Percentiles rank a stretch among this genome's conserved stretches.
Evolutionary conservation across 2,329 filamentous ascomycete genomes (phyloP).

Genomic region (Dothiorella sarmentorum): DNA sequence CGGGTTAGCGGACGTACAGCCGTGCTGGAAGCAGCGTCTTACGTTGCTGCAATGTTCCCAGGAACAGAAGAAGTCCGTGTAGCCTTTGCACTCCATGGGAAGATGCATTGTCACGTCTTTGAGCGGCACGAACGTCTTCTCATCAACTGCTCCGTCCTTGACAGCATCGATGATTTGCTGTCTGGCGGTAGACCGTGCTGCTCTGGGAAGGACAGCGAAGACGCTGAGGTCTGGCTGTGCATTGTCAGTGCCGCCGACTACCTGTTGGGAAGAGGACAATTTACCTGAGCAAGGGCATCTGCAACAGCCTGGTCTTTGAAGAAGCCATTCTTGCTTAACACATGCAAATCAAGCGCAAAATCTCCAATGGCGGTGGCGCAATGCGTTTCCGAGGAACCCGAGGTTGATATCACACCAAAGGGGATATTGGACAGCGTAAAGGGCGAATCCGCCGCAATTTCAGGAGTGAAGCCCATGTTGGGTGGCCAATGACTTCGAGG

Average conservation of each 20-base stretch:
- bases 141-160: slow-evolving; percentile 24
- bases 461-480: slow-evolving; percentile 3
- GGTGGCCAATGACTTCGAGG: background rate
- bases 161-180: slow-evolving; percentile 33
- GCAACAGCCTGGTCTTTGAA: background rate
- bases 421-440: slow-evolving; percentile 20
- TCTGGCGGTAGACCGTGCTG: slow-evolving; percentile 40
- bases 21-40: slow-evolving; percentile 22
- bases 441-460: slow-evolving; percentile 1
- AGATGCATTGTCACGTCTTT: slow-evolving; percentile 49
- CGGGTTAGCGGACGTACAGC: background rate
- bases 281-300: background rate
- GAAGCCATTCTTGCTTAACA: background rate
- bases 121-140: slow-evolving; percentile 30
- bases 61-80: slow-evolving; percentile 57
- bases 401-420: slow-evolving; percentile 19
- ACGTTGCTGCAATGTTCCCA: slow-evolving; percentile 54
- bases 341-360: background rate
- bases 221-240: slow-evolving; percentile 40
- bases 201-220: slow-evolving; percentile 47
- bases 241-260: background rate
- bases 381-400: background rate
- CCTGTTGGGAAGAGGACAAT: background rate
- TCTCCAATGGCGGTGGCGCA: slow-evolving; percentile 10
- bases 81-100: slow-evolving; percentile 55